These are phyloP conservation scores for Phytophthora chlamydospora DNA, from an alignment of 352 stramenopile species.

Conservation along the genomic window DNA sequence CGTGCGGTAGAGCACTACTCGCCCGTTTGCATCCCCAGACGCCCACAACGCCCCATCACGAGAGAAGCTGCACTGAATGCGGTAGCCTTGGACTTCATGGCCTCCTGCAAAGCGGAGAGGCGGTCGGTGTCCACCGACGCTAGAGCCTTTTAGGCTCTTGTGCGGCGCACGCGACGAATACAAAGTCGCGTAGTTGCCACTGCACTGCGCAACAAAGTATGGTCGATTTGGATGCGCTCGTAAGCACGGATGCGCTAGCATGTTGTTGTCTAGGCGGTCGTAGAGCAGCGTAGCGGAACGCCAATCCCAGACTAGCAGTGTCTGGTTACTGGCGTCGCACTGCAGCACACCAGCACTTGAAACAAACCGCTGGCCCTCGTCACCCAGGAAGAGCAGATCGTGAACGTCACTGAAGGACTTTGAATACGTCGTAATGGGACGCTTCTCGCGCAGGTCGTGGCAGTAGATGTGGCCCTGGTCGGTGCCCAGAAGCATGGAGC, in stretches of 20 bases:
- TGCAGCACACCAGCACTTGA: constrained; percentile 50
- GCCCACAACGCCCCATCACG: constrained; percentile 46
- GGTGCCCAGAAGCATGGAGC: constrained; percentile 43
- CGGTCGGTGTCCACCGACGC: constrained; percentile 5
- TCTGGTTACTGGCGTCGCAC: constrained; percentile 62
- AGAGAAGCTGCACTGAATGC: constrained; percentile 63
- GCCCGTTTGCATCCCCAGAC: constrained; percentile 51
- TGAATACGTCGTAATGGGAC: constrained; percentile 19
- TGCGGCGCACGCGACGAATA: constrained; percentile 53
- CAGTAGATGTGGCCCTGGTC: constrained; percentile 40
- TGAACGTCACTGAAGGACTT: constrained; percentile 55
- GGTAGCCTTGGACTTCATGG: constrained; percentile 52
- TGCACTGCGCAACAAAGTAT: constrained; percentile 59
- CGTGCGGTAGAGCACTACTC: constrained; percentile 53
- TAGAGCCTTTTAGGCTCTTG: constrained; percentile 47
- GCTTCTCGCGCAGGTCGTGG: constrained; percentile 44
- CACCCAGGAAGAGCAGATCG: constrained; percentile 60
- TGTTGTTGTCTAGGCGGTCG: constrained; percentile 53
- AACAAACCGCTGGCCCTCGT: constrained; percentile 41
- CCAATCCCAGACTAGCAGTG: constrained; percentile 70
- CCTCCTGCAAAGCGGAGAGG: constrained; percentile 32
- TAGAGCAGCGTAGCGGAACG: constrained; percentile 48
- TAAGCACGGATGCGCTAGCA: constrained; percentile 54
- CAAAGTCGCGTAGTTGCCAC: constrained; percentile 40
- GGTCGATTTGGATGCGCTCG: constrained; percentile 43